phyloP scores from a whole-genome alignment of 495 filamentous ascomycete genomes.

The Neurospora intermedia region DNA sequence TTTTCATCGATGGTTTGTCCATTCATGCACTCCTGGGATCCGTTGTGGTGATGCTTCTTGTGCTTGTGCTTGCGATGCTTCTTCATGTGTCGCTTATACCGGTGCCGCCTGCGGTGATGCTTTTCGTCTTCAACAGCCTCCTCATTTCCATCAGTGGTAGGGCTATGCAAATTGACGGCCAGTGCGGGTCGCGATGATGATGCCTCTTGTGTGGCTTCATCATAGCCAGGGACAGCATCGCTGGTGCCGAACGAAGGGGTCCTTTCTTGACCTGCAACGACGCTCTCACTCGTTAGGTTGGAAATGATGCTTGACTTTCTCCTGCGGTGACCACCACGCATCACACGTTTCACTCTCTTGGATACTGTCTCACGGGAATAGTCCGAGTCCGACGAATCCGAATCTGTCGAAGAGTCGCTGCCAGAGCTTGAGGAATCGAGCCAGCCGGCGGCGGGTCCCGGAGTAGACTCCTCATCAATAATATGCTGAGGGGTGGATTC shows the following conservation, averaged over 20 bases:
- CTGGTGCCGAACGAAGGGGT: constrained; percentile 29
- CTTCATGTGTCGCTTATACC: constrained; percentile 17
- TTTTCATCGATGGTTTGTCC: constrained; percentile 25
- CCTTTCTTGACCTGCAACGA: constrained; percentile 15
- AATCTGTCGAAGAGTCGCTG: constrained; percentile 54
- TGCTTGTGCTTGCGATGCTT: constrained; percentile 28
- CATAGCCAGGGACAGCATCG: constrained; percentile 19
- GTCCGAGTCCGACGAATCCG: constrained; percentile 51
- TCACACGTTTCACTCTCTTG: constrained; percentile 60
- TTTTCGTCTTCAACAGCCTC: constrained; percentile 33
- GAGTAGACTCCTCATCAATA: constrained; percentile 79
- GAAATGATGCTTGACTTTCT: constrained; percentile 68
- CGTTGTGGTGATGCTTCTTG: constrained; percentile 8
- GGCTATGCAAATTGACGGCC: constrained; percentile 14
- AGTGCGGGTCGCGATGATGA: constrained; percentile 13
- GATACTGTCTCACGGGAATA: constrained; percentile 60
- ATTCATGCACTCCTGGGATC: constrained; percentile 13
- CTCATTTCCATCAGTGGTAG: constrained; percentile 16
- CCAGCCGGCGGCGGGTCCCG: constrained; percentile 72
- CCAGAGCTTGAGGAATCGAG: constrained; percentile 60
- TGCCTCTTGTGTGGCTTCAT: constrained; percentile 23
- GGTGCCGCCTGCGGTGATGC: constrained; percentile 19
- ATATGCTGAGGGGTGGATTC: constrained; percentile 80
- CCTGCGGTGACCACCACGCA: constrained; percentile 49
- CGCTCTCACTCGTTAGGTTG: constrained; percentile 39